A percentile compares a stretch with the other conserved stretches of the same genome.
Conservation (phyloP, 78 protist species). For the Dictyostelium capitatum region DNA sequence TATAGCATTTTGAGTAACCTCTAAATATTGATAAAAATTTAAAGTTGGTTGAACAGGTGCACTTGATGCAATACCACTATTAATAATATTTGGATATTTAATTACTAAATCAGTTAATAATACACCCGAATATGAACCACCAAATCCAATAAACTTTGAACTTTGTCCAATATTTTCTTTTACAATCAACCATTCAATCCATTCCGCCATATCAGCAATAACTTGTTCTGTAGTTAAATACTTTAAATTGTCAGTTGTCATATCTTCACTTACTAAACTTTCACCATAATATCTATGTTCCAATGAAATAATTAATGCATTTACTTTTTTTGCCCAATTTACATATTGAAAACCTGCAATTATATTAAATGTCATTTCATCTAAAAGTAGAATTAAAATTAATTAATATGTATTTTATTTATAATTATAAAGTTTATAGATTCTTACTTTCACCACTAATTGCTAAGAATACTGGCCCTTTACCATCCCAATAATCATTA, state of each 20-base stretch:
- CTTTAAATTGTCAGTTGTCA: not conserved
- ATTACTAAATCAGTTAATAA: conserved; percentile 59
- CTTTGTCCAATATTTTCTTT: too few relatives aligned
- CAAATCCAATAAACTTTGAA: conserved; percentile 21
- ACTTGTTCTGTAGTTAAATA: conserved; percentile 55
- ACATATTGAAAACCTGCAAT: not conserved
- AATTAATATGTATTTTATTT: too few relatives aligned
- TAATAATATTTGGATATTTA: conserved; percentile 64
- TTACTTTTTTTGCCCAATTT: conserved; percentile 48
- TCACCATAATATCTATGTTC: conserved; percentile 82
- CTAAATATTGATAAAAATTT: not conserved
- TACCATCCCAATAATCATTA: too few relatives aligned
- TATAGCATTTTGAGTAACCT: not conserved
- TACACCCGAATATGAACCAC: conserved; percentile 66
- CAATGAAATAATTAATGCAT: conserved; percentile 40
- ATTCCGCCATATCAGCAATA: conserved; percentile 62
- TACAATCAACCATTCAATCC: not conserved
- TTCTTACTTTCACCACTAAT: too few relatives aligned
- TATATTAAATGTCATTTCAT: not conserved
- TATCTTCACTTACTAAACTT: not conserved
- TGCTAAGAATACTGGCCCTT: too few relatives aligned
- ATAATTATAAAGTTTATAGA: too few relatives aligned
- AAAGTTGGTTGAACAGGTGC: not conserved
- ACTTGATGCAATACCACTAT: conserved; percentile 31
- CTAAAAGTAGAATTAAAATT: too few relatives aligned